Evolutionary conservation across 1,139 yeast species (phyloP), one percentile per base, ranked within the genome.

Genomic region (Debaryomyces coudertii): DNA sequence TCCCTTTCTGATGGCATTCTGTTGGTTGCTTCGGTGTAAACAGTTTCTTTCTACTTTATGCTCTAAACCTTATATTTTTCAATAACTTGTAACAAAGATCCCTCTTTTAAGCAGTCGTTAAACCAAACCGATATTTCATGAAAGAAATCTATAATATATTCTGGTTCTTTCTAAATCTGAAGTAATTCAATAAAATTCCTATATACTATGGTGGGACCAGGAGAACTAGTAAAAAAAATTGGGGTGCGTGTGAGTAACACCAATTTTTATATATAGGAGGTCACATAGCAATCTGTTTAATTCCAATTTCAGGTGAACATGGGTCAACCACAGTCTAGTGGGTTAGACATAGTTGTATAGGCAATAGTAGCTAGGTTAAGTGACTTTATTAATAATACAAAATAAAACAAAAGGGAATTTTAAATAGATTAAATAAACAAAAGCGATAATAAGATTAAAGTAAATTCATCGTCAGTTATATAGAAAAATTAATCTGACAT

Each of bases 401-500:
- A 36, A 38, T 27, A 38, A 38, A 38, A 28, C 28, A 29, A 38
- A 18, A 11, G 15, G 35, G n/a, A 12, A 20, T 18, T 28, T 28
- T 38, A 31, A 41, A 41, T 31, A 41, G 25, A 41, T 41, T 41
- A 34, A 35, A 25, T 35, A 24, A 41, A 41, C 41, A 38, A 38
- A 20, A 28, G 41, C 36, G 24, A 18, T 27, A 20, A 38, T 27
- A 28, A 20, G 16, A 27, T 38, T 27, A 38, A 27, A 29, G 33
- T 25, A 38, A 38, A 25, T 35, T 35, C 41, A 38, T 28, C 33
- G 30, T 38, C 41, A 38, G 41, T 38, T 38, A 38, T 25, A 25
- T 18, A 40, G 43, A 40, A 40, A 33, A 40, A 40, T 24, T 38
- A 40, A 40, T 23, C 38, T 40, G 43, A 40, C 15, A 35, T 35